A percentile compares a stretch with the other conserved stretches of the same genome.
These are phyloP conservation scores for Cordyceps tenuipes DNA, from an alignment of 2,329 filamentous ascomycete species.

Conservation along the genomic window DNA sequence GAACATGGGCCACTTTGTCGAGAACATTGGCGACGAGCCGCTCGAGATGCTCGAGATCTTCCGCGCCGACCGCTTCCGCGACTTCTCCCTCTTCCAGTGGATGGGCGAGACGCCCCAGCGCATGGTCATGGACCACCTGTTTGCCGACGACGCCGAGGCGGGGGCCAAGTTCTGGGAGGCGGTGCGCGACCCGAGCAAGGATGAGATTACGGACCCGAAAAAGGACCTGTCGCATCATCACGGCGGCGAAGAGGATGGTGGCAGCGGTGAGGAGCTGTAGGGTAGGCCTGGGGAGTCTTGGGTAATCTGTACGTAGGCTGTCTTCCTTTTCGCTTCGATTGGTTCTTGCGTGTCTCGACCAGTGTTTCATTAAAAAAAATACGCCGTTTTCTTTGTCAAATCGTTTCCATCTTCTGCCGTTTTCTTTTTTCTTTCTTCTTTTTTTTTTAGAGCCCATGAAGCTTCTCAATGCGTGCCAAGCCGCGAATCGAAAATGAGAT, in stretches of 20 bases:
- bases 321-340: background rate
- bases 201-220: slow-evolving; percentile 37
- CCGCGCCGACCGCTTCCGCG: slow-evolving; percentile 60
- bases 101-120: slow-evolving; percentile 62
- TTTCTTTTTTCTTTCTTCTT: no score
- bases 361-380: background rate
- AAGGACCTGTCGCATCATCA: background rate
- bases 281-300: no score
- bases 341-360: background rate
- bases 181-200: slow-evolving; percentile 54
- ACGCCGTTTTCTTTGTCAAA: background rate
- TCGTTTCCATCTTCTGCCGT: background rate
- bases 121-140: slow-evolving; percentile 59
- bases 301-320: no score
- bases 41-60: slow-evolving; percentile 72
- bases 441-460: background rate
- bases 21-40: slow-evolving; percentile 71
- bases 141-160: slow-evolving; percentile 51
- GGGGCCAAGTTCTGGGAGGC: slow-evolving; percentile 54
- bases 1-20: slow-evolving; percentile 75
- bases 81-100: slow-evolving; percentile 70
- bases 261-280: slow-evolving; percentile 5
- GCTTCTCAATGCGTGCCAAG: slow-evolving; percentile 6
- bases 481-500: slow-evolving; percentile 3
- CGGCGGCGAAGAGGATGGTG: background rate